These are phyloP conservation scores for Entamoeba dispar DNA, from an alignment of 208 protist species.

Conservation along the genomic window DNA sequence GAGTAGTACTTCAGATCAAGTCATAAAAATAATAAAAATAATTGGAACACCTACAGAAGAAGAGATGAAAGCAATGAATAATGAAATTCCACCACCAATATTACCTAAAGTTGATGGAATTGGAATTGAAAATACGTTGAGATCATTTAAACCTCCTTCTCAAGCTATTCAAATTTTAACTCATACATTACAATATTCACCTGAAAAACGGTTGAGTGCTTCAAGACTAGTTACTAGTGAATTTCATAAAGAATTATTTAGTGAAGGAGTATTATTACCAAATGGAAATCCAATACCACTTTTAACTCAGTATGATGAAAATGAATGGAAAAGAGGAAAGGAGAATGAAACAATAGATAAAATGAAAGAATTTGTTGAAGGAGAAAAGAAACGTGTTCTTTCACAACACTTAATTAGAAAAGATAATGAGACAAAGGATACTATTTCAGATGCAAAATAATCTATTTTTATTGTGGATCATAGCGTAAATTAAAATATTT, in stretches of 20 bases:
- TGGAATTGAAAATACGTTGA: constrained; percentile 57
- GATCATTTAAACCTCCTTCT: not conserved
- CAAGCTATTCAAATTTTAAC: constrained; percentile 4
- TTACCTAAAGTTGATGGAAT: not conserved
- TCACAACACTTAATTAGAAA: not conserved
- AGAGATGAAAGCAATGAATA: constrained; percentile 68
- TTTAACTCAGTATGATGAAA: not conserved
- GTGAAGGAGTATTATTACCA: not conserved
- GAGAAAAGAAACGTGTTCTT: not conserved
- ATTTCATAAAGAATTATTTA: constrained; percentile 13
- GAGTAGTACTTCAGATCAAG: constrained; percentile 26
- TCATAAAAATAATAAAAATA: constrained; percentile 33
- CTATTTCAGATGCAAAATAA: too few species aligned
- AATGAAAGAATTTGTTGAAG: not conserved
- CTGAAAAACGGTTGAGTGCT: not conserved
- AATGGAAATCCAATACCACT: not conserved
- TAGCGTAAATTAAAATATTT: too few species aligned
- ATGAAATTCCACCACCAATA: constrained; percentile 49
- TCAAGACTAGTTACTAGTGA: not conserved
- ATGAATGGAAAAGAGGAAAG: not conserved
- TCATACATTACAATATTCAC: constrained; percentile 8
- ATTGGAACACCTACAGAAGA: constrained; percentile 35
- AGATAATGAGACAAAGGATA: too few species aligned
- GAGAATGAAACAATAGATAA: not conserved
- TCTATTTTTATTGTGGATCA: too few species aligned